Base-by-base conservation (phyloP, 768 basidiomycete genomes). In the Kwoniella botswanensis region DNA sequence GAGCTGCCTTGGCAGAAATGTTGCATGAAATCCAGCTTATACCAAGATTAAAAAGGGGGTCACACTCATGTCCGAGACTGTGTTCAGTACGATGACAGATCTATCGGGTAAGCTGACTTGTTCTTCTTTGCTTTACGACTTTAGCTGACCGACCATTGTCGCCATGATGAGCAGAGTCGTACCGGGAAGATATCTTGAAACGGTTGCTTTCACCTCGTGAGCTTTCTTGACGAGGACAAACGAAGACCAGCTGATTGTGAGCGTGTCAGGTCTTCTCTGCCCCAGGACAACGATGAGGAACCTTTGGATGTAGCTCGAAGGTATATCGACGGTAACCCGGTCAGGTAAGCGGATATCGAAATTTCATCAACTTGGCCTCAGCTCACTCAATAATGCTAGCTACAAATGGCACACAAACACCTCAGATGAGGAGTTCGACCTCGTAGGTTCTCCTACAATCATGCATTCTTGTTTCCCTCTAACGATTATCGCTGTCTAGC, bases 61-160 rank as follows among this genome's bases (percentile, higher is more conserved):
- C 92, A 93, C 73, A 86, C 87, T 0, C 91, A 93, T 81, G 90
- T 93, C 68, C 89, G 93, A 54, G 91, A 93, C 78, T 94, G 93
- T 83, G 75, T 88, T 87, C 84, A 82, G 87, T 87, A 89, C 22
- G 93, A 94, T 82, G 87, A 87, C 3, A 87, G 90, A n/a, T 90
- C 90, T 0, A 92, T 94, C 80, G 94, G 71, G 92, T 93, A 77
- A 91, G 92, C 73, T 61, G 12, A 17, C 21, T 12, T 43, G 17
- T 17, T 3, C 22, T 55, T 18, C 12, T 44, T 53, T 52, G 4
- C 7, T 35, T 4, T 9, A 35, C 6, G 35, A 9, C 1, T 35
- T 35, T 35, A 35, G 35, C 35, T 35, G 35, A 35, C 35, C 35
- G 35, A 35, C 35, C 35, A 35, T 35, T 35, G 35, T 35, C 35